These are phyloP conservation scores for Pythium volutum DNA, from an alignment of 352 stramenopile species.

Conservation along the genomic window DNA sequence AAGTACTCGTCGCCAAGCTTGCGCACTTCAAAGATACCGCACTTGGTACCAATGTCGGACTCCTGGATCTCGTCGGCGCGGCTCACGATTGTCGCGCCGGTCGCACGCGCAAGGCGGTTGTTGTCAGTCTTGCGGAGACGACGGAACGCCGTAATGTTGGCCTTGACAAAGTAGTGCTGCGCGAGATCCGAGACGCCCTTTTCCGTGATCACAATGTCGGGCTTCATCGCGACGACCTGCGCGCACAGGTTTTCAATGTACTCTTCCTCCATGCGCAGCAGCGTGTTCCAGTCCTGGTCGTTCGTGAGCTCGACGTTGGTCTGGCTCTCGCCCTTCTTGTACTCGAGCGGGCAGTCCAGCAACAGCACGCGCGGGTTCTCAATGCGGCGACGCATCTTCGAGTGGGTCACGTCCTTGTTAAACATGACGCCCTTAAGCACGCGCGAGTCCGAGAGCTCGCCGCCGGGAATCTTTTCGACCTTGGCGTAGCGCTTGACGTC, in stretches of 20 bases:
- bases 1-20: constrained; percentile 97
- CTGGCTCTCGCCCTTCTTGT: constrained; percentile 99
- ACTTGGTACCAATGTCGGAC: constrained; percentile 97
- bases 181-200: constrained; percentile 99
- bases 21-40: constrained; percentile 97
- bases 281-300: constrained; percentile 97
- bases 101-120: constrained; percentile 97
- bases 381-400: constrained; percentile 98
- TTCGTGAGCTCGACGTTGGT: constrained; percentile 99
- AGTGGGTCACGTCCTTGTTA: constrained; percentile 99
- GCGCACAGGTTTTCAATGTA: constrained; percentile 99
- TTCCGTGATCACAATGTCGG: constrained; percentile 99
- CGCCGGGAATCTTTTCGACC: constrained; percentile 99
- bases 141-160: constrained; percentile 98
- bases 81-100: constrained; percentile 97
- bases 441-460: constrained; percentile 92
- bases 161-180: constrained; percentile 99
- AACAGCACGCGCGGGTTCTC: constrained; percentile 98
- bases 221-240: constrained; percentile 98
- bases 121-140: constrained; percentile 99
- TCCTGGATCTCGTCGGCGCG: constrained; percentile 99
- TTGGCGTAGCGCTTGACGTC: constrained; percentile 99
- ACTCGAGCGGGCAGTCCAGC: constrained; percentile 98
- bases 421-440: constrained; percentile 99
- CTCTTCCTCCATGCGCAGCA: constrained; percentile 99